Evolutionary conservation across 2,329 filamentous ascomycete species (phyloP).

Genomic region (Huntiella omanensis): DNA sequence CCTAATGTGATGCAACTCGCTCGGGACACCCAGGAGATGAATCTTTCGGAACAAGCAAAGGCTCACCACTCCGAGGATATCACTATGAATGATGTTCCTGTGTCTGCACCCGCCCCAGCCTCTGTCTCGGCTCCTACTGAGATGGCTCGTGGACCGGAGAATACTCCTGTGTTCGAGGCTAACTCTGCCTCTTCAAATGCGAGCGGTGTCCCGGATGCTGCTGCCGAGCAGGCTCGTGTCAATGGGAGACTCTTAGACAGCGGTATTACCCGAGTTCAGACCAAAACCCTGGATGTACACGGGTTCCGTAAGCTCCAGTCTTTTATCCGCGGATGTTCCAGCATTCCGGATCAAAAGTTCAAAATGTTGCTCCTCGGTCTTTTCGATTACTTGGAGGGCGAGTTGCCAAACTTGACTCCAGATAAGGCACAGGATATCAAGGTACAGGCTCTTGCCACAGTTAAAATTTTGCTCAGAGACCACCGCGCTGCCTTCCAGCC

Average conservation of each 20-base stretch:
- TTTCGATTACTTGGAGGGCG: constrained; percentile 52
- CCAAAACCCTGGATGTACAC: constrained; percentile 57
- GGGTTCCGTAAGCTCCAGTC: constrained; percentile 64
- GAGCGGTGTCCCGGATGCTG: background rate
- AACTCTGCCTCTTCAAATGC: constrained; percentile 16
- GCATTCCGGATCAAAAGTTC: constrained; percentile 49
- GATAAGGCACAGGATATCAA: constrained; percentile 56
- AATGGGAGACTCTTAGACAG: constrained; percentile 49
- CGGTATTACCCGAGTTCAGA: constrained; percentile 53
- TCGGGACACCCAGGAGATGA: background rate
- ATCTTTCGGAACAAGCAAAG: background rate
- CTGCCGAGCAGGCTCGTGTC: constrained; percentile 33
- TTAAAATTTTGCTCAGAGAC: constrained; percentile 52
- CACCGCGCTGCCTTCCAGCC: constrained; percentile 46
- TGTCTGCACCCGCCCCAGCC: constrained; percentile 17
- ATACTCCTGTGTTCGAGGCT: constrained; percentile 39
- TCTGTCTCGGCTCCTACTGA: constrained; percentile 20
- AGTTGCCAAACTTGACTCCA: constrained; percentile 31
- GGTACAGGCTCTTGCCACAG: constrained; percentile 53
- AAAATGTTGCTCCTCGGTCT: constrained; percentile 47
- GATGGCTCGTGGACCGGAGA: constrained; percentile 35
- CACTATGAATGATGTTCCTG: constrained; percentile 1
- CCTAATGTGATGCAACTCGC: constrained; percentile 26
- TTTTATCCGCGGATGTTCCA: constrained; percentile 47
- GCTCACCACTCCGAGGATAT: background rate